Conservation (phyloP, 345 rosid genomes). For the Lepidium sativum region DNA sequence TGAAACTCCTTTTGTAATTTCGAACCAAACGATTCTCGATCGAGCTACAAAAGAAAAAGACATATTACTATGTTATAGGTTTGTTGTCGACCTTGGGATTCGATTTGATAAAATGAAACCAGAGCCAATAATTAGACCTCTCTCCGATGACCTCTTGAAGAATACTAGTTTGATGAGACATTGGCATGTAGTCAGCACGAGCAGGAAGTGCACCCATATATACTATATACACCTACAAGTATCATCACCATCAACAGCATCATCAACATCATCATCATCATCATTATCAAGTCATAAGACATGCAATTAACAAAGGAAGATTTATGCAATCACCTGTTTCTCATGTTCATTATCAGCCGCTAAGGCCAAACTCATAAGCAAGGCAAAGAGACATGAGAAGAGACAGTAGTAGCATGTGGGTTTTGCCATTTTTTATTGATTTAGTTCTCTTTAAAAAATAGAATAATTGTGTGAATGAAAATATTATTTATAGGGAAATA, state of each 20-base stretch:
- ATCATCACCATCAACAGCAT: constrained; percentile 4
- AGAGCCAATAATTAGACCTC: neutral
- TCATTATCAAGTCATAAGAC: neutral
- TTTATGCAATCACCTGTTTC: constrained; percentile 20
- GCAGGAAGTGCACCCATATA: constrained; percentile 45
- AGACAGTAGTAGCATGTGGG: neutral
- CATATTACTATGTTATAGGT: neutral
- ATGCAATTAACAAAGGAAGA: too few species aligned
- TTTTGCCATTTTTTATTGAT: constrained; percentile 1
- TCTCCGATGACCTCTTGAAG: constrained; percentile 34
- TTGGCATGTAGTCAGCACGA: constrained; percentile 29
- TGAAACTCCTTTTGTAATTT: constrained; percentile 48
- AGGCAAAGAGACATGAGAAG: constrained; percentile 10
- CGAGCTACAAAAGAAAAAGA: constrained; percentile 6
- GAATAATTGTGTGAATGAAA: too few species aligned
- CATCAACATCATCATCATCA: too few species aligned
- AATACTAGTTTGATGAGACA: constrained; percentile 31
- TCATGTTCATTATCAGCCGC: constrained; percentile 8
- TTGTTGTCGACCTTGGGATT: neutral
- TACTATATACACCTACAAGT: constrained; percentile 32
- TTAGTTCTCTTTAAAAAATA: too few species aligned
- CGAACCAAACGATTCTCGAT: constrained; percentile 34
- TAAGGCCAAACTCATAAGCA: neutral
- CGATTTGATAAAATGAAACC: neutral
- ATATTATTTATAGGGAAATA: too few species aligned